phyloP scores from a whole-genome alignment of 2,329 filamentous ascomycete species.

The Penicillium sclerotigenum region DNA sequence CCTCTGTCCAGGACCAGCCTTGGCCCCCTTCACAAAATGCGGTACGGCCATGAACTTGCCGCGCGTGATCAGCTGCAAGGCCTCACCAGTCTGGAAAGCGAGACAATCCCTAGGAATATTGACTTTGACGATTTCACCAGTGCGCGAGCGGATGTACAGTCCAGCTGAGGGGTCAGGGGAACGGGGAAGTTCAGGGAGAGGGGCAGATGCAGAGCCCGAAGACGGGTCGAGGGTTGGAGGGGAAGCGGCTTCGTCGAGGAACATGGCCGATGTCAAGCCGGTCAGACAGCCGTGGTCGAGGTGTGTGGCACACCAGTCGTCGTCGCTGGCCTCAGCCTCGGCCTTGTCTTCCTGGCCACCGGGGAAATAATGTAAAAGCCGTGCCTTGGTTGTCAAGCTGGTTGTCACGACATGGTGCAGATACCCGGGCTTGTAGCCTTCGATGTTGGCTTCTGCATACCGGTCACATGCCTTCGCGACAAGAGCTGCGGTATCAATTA shows the following conservation, averaged over 20 bases:
- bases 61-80: constrained; percentile 84
- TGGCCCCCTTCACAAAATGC: constrained; percentile 84
- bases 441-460: constrained; percentile 76
- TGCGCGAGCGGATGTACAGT: constrained; percentile 88
- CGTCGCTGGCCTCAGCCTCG: constrained; percentile 72
- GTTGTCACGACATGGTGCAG: constrained; percentile 82
- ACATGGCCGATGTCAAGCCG: constrained; percentile 92
- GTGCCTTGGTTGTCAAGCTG: constrained; percentile 84
- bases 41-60: constrained; percentile 92
- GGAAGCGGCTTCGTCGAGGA: constrained; percentile 69
- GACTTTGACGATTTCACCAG: constrained; percentile 81
- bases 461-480: constrained; percentile 88
- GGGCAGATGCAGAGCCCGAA: constrained; percentile 20
- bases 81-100: constrained; percentile 93
- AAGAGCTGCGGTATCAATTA: constrained; percentile 84
- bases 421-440: constrained; percentile 72
- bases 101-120: constrained; percentile 87
- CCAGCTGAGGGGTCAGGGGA: constrained; percentile 83
- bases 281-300: constrained; percentile 91
- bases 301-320: constrained; percentile 83
- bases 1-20: constrained; percentile 44
- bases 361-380: constrained; percentile 91
- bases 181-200: constrained; percentile 65
- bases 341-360: constrained; percentile 17
- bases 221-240: constrained; percentile 34